Percentiles rank a stretch among this genome's conserved stretches.
These are phyloP conservation scores for Wickerhamiella musiphila DNA, from an alignment of 805 yeast species.

Conservation along the genomic window DNA sequence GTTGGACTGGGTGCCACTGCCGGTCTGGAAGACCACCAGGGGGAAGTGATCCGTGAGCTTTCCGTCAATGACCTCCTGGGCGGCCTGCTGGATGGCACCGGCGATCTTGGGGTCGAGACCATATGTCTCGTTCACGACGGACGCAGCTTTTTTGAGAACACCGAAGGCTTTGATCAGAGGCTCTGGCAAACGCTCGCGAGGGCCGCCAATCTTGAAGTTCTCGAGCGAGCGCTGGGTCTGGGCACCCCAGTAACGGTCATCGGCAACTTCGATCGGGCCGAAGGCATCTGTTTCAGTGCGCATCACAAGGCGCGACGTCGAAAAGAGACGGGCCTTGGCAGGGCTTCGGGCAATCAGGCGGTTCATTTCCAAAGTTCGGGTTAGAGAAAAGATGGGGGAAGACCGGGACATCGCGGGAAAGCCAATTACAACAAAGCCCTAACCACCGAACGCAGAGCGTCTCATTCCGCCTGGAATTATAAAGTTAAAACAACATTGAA, in stretches of 20 bases:
- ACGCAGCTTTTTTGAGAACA: slow-evolving; percentile 83
- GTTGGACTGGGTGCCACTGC: slow-evolving; percentile 96
- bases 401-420: no score
- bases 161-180: slow-evolving; percentile 90
- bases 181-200: slow-evolving; percentile 75
- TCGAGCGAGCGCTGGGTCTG: slow-evolving; percentile 81
- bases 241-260: slow-evolving; percentile 90
- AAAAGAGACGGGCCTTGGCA: slow-evolving; percentile 5
- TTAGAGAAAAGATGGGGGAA: no score
- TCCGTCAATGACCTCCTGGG: slow-evolving; percentile 87
- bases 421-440: no score
- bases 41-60: slow-evolving; percentile 91
- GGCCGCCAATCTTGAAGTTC: slow-evolving; percentile 93
- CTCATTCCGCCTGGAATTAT: no score
- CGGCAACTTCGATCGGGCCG: slow-evolving; percentile 86
- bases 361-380: slow-evolving; percentile 1
- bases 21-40: slow-evolving; percentile 95
- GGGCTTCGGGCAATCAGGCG: neutral
- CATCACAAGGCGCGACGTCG: slow-evolving; percentile 15
- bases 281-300: slow-evolving; percentile 91
- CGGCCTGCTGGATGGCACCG: slow-evolving; percentile 77
- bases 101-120: slow-evolving; percentile 82
- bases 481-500: no score
- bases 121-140: slow-evolving; percentile 66
- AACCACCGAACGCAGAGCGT: no score